These are phyloP conservation scores for Toxicodendron radicans DNA, from an alignment of 345 rosid genomes.

Conservation along the genomic window DNA sequence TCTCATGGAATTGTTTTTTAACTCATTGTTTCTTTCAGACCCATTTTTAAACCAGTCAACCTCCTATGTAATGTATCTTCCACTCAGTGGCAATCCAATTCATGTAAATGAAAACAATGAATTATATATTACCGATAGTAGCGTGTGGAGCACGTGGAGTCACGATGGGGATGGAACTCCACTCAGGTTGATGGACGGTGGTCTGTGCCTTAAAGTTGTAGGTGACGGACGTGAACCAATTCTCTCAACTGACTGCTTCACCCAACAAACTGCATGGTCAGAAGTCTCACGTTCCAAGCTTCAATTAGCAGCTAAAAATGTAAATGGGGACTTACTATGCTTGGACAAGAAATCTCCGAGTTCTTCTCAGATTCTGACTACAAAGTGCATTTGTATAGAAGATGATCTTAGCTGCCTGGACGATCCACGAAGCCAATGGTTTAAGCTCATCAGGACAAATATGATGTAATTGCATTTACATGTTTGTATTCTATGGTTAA, in stretches of 20 bases:
- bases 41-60: slow-evolving; percentile 27
- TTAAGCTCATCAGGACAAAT: slow-evolving; percentile 28
- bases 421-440: slow-evolving; percentile 45
- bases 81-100: slow-evolving; percentile 32
- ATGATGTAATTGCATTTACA: not conserved
- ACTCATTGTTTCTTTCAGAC: slow-evolving; percentile 24
- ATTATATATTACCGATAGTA: slow-evolving; percentile 7
- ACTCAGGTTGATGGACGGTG: slow-evolving; percentile 17
- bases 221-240: slow-evolving; percentile 24
- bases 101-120: slow-evolving; percentile 20
- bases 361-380: slow-evolving; percentile 22
- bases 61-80: slow-evolving; percentile 35
- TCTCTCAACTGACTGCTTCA: slow-evolving; percentile 23
- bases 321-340: slow-evolving; percentile 31
- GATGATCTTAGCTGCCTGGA: slow-evolving; percentile 24
- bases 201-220: slow-evolving; percentile 31
- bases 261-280: slow-evolving; percentile 27
- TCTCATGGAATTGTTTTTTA: too few relatives aligned
- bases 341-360: slow-evolving; percentile 26
- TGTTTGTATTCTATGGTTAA: not conserved
- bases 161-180: slow-evolving; percentile 18
- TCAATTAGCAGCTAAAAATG: slow-evolving; percentile 32
- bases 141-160: slow-evolving; percentile 14
- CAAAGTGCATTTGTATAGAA: slow-evolving; percentile 33
- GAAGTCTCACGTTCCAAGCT: slow-evolving; percentile 28